Evolutionary conservation across 2,329 filamentous ascomycete genomes (phyloP).

Genomic region (Cordyceps cicadae): DNA sequence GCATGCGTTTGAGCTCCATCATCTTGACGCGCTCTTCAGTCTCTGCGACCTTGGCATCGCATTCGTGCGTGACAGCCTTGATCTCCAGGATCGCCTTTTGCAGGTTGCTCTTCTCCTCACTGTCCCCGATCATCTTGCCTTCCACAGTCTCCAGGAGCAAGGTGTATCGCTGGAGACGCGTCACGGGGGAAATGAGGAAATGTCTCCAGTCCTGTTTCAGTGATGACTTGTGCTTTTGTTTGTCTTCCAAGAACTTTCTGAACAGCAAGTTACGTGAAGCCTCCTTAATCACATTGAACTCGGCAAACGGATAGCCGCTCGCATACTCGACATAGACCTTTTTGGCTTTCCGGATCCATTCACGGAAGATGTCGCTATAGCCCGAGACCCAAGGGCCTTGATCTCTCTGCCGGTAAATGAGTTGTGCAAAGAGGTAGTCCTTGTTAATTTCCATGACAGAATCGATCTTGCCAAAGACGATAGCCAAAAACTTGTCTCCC

Average conservation of each 20-base stretch:
- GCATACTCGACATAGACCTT: slow-evolving; percentile 88
- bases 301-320: slow-evolving; percentile 74
- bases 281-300: slow-evolving; percentile 76
- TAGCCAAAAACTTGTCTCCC: slow-evolving; percentile 68
- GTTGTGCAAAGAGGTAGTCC: slow-evolving; percentile 80
- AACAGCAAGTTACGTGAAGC: slow-evolving; percentile 79
- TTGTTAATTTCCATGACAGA: slow-evolving; percentile 85
- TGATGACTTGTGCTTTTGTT: slow-evolving; percentile 68
- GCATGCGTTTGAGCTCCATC: slow-evolving; percentile 72
- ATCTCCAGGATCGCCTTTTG: slow-evolving; percentile 84
- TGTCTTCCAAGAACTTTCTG: slow-evolving; percentile 73
- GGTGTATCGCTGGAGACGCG: slow-evolving; percentile 76
- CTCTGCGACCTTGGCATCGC: slow-evolving; percentile 85
- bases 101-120: slow-evolving; percentile 82
- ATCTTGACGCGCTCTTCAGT: slow-evolving; percentile 86
- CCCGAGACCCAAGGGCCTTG: slow-evolving; percentile 91
- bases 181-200: slow-evolving; percentile 87
- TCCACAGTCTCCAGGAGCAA: slow-evolving; percentile 75
- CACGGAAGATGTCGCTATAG: slow-evolving; percentile 93
- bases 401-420: slow-evolving; percentile 95
- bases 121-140: slow-evolving; percentile 74
- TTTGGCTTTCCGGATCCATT: slow-evolving; percentile 95
- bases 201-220: slow-evolving; percentile 87
- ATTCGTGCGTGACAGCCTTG: slow-evolving; percentile 79
- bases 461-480: slow-evolving; percentile 88